Evolutionary conservation across 2,329 filamentous ascomycete species (phyloP), one percentile per base, ranked within the genome.

Genomic region (Thelonectria rubi): DNA sequence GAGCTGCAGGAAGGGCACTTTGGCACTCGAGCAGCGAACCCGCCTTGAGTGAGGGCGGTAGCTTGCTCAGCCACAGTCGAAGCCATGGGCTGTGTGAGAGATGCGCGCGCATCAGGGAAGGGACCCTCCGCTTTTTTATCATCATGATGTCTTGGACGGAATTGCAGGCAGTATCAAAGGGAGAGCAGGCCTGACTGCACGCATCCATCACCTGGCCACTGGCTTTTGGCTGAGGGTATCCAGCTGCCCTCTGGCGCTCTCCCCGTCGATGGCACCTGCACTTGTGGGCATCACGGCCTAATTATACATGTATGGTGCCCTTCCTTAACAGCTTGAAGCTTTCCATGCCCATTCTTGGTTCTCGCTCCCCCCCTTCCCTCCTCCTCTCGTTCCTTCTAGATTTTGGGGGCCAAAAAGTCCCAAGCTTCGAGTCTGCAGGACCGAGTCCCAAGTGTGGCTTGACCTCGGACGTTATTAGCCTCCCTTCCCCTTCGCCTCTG

Each of bases 381-480:
- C 42, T 37, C 12, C 30, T 40, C 42, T 7, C 24, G 3, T 46
- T 48, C 24, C 43, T 26, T 39, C 32, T 52, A 30, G 10, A 5
- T 30, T 51, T 58, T 40, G 55, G 55, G 55, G 55, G 55, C 55
- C 55, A 34, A 57, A 30, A 30, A n/a, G n/a, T n/a, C n/a, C n/a
- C n/a, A n/a, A n/a, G n/a, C n/a, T n/a, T n/a, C n/a, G n/a, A n/a
- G n/a, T n/a, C 26, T 30, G 26, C 7, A 30, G n/a, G n/a, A n/a
- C n/a, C n/a, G n/a, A 30, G 26, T 30, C 26, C 43, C 42, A 26
- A 42, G 37, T 61, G 58, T 61, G 50, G 55, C 50, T 55, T 62
- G 60, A 54, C 60, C 30, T 30, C 26, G 17, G 34, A 34, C 32
- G 18, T 49, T 46, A 45, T 49, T 46, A 45, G 40, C 56, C 55